Conservation (phyloP, 352 stramenopile species). For the Phytophthora fragariae region DNA sequence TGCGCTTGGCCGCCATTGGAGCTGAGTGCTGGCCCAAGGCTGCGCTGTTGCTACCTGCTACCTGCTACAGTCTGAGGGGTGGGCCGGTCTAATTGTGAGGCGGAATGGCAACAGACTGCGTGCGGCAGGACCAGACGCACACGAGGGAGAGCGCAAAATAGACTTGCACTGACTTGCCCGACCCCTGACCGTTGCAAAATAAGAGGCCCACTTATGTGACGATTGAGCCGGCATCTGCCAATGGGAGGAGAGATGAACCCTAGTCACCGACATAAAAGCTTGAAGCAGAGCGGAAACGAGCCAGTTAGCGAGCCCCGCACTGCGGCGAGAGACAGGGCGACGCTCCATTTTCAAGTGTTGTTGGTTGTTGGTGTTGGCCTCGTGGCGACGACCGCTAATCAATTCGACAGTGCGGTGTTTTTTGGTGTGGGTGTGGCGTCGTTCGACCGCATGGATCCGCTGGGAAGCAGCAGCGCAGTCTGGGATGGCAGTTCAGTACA, state of each 20-base stretch:
- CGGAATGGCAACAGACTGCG: constrained; percentile 5
- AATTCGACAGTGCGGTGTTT: constrained; percentile 4
- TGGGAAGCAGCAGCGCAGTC: not conserved
- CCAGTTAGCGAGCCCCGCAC: constrained; percentile 4
- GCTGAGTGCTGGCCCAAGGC: too few relatives aligned
- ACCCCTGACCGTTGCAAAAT: not conserved
- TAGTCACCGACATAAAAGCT: not conserved
- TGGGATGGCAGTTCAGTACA: not conserved
- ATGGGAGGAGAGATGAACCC: not conserved
- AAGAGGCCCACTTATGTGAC: constrained; percentile 1
- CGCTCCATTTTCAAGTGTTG: not conserved
- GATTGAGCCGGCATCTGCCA: not conserved
- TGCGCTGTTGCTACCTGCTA: not conserved
- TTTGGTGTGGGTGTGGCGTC: not conserved
- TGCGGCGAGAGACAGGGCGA: not conserved
- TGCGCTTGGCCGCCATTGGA: constrained; percentile 40
- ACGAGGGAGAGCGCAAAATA: constrained; percentile 34
- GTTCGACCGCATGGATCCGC: not conserved
- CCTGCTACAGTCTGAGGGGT: not conserved
- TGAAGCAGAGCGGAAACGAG: constrained; percentile 1
- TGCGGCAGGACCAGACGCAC: not conserved
- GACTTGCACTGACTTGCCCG: constrained; percentile 10
- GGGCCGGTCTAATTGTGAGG: constrained; percentile 31
- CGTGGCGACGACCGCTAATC: constrained; percentile 7
- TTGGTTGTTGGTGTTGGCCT: not conserved